Evolutionary conservation across 345 rosid genomes (phyloP), one percentile per base, ranked within the genome.

Genomic region (Reutealis trisperma): DNA sequence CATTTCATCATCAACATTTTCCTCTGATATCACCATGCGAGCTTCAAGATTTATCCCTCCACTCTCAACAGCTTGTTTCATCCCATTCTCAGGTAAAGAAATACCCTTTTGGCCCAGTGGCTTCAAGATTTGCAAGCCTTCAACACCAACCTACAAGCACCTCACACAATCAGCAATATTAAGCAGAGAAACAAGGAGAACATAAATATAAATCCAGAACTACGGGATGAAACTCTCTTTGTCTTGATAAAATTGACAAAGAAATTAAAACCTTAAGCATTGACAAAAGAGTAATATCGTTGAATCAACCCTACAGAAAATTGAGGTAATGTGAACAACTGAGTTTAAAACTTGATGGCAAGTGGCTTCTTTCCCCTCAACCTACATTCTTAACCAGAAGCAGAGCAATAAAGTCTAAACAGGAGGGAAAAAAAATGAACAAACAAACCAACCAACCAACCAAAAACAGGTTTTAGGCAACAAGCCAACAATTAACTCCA

Each of bases 11-110:
- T 82, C 91, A 62, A 78, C 75, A 74, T 86, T 73, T 68, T 90
- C 90, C 78, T 86, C 92, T 4, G 89, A 78, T 65, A 85, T 74
- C 80, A 89, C 90, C 84, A 96, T 77, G 11, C 82, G 79, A 78
- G 83, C 93, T 86, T 96, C 97, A 82, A 93, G 74, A 87, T 89
- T 80, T 80, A 96, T 75, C 69, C 99, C 99, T 67, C 89, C 93
- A 66, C 80, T 49, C 71, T 86, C 85, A 74, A 79, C 80, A 72
- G 80, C 75, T 84, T 86, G 94, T 72, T 89, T 84, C 62, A 77
- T 72, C 84, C 93, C 94, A 77, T 93, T 96, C 77, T 83, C 70
- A 76, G 83, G 79, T 10, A 77, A 71, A 44, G 71, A 77, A 75
- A 77, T 73, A 73, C 77, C 88, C 73, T 81, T 86, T 69, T 75